Conservation (phyloP, 352 stramenopile species). For the Pseudoperonospora humuli region DNA sequence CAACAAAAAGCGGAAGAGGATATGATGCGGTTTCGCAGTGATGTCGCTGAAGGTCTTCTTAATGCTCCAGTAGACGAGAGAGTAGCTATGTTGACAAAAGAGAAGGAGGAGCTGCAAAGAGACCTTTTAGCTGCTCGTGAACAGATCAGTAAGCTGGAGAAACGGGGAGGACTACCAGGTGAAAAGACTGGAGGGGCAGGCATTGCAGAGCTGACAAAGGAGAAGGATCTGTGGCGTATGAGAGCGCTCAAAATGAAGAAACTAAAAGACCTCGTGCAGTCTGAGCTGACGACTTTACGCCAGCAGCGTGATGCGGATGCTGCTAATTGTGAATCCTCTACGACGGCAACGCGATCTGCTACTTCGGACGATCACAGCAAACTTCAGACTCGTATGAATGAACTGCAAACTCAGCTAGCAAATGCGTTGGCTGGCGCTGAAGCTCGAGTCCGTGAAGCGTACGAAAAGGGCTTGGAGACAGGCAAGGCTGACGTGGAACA, state of each 20-base stretch:
- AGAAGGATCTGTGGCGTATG: constrained; percentile 73
- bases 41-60: constrained; percentile 8
- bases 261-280: constrained; percentile 58
- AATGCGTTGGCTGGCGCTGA: constrained; percentile 26
- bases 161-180: not conserved
- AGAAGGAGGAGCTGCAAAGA: constrained; percentile 25
- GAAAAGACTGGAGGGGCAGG: constrained; percentile 1
- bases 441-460: constrained; percentile 29
- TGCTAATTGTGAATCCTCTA: not conserved
- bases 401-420: constrained; percentile 30
- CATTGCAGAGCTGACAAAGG: constrained; percentile 26
- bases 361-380: constrained; percentile 18
- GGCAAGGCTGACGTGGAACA: constrained; percentile 33
- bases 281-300: constrained; percentile 40
- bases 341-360: not conserved
- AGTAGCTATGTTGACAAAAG: constrained; percentile 17
- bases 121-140: constrained; percentile 14
- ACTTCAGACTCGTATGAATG: constrained; percentile 26
- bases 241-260: constrained; percentile 84
- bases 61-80: not conserved
- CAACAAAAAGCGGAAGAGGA: constrained; percentile 41
- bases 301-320: constrained; percentile 15
- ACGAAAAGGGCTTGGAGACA: constrained; percentile 32
- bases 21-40: constrained; percentile 18
- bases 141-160: constrained; percentile 20